A percentile compares a stretch with the other conserved stretches of the same genome.
Conservation (phyloP, 169 alveolate species). For the Nephromyces sp. region DNA sequence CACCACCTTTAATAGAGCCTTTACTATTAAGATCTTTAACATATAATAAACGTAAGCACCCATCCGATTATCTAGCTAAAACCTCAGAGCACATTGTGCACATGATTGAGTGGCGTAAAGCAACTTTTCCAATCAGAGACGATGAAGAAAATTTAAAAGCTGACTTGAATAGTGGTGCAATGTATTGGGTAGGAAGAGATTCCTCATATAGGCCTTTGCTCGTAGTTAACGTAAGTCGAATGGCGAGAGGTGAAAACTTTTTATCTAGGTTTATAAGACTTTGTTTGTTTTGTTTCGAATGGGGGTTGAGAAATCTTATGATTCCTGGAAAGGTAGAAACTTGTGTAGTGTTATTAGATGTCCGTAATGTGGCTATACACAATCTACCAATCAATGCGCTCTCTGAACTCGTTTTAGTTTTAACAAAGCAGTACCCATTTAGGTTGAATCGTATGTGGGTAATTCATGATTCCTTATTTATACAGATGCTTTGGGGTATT, state of each 20-base stretch:
- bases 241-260: neutral
- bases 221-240: slow-evolving; percentile 10
- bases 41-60: neutral
- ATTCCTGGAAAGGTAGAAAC: slow-evolving; percentile 53
- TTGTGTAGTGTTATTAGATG: slow-evolving; percentile 42
- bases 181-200: slow-evolving; percentile 49
- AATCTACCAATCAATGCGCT: slow-evolving; percentile 34
- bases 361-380: slow-evolving; percentile 40
- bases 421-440: slow-evolving; percentile 48
- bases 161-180: slow-evolving; percentile 38
- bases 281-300: slow-evolving; percentile 38
- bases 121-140: slow-evolving; percentile 27
- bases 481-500: slow-evolving; percentile 36
- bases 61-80: neutral
- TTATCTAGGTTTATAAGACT: slow-evolving; percentile 34
- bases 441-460: slow-evolving; percentile 40
- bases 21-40: neutral
- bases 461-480: slow-evolving; percentile 37
- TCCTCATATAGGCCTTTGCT: slow-evolving; percentile 31
- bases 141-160: slow-evolving; percentile 8
- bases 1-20: neutral
- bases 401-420: slow-evolving; percentile 34
- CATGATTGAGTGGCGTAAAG: slow-evolving; percentile 39
- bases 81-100: slow-evolving; percentile 25
- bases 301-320: slow-evolving; percentile 43